A percentile compares a stretch with the other conserved stretches of the same genome.
Conservation (phyloP, 306 rosid species). For the Trifolium subterraneum region DNA sequence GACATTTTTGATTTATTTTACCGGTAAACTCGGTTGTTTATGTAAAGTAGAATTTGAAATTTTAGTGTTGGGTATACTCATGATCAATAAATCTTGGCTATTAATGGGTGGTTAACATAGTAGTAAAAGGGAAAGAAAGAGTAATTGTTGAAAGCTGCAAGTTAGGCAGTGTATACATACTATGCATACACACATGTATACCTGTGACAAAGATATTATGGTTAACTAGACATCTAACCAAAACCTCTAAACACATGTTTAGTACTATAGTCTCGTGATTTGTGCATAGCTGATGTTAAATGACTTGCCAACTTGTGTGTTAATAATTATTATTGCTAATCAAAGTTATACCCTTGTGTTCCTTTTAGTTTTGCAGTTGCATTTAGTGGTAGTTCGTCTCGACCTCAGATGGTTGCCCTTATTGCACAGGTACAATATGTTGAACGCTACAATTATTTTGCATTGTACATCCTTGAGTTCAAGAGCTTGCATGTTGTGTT, state of each 20-base stretch:
- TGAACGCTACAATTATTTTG: constrained; percentile 23
- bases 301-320: constrained; percentile 24
- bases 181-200: background rate
- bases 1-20: background rate
- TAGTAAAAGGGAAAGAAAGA: constrained; percentile 17
- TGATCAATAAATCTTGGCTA: constrained; percentile 7
- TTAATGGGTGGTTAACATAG: constrained; percentile 10
- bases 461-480: constrained; percentile 25
- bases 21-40: background rate
- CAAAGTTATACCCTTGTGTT: constrained; percentile 28
- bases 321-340: constrained; percentile 29
- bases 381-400: constrained; percentile 78
- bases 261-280: constrained; percentile 23
- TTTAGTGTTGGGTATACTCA: background rate
- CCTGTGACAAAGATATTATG: constrained; percentile 7
- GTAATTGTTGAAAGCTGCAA: no score
- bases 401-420: constrained; percentile 92
- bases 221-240: constrained; percentile 8
- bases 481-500: constrained; percentile 32
- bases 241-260: constrained; percentile 4
- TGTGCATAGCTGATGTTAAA: constrained; percentile 35
- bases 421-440: constrained; percentile 81
- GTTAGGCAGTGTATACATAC: no score
- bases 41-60: background rate
- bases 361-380: constrained; percentile 87